Conservation (phyloP, 2,329 filamentous ascomycete species). For the Passalora sequoiae region DNA sequence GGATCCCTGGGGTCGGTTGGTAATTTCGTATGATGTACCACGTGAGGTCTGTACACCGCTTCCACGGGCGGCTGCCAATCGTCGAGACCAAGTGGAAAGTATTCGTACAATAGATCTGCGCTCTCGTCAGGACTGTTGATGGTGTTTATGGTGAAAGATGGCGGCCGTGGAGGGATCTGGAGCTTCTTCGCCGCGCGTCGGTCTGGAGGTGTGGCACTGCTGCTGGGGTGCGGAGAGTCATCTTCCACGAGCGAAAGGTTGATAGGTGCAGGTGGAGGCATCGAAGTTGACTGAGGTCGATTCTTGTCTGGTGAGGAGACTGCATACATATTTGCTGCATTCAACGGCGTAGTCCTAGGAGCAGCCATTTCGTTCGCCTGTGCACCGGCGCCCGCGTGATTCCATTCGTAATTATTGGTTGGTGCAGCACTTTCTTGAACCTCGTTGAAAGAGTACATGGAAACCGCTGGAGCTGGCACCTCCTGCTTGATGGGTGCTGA, state of each 20-base stretch:
- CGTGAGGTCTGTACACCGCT: conserved; percentile 83
- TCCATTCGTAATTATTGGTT: conserved; percentile 44
- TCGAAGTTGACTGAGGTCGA: conserved; percentile 38
- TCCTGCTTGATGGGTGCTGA: conserved; percentile 31
- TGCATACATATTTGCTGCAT: conserved; percentile 23
- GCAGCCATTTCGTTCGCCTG: conserved; percentile 40
- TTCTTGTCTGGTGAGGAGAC: conserved; percentile 50
- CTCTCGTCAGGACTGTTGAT: conserved; percentile 66
- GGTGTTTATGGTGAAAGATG: conserved; percentile 44
- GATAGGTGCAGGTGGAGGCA: conserved; percentile 45
- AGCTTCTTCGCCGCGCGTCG: conserved; percentile 22
- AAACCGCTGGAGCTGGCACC: conserved; percentile 36
- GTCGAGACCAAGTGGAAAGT: conserved; percentile 85
- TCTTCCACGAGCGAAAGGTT: conserved; percentile 54
- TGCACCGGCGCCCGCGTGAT: conserved; percentile 16
- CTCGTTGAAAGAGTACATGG: conserved; percentile 38
- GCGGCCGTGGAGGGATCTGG: conserved; percentile 36
- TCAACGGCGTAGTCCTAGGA: conserved; percentile 21
- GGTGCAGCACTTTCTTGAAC: conserved; percentile 38
- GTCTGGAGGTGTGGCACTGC: conserved; percentile 21
- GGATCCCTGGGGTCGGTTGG: conserved; percentile 45
- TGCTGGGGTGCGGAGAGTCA: conserved; percentile 39
- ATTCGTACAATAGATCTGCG: conserved; percentile 84
- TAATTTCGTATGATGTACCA: conserved; percentile 76
- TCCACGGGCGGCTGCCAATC: conserved; percentile 91